Conservation (phyloP, 2,329 filamentous ascomycete genomes). For the Colletotrichum sp. region DNA sequence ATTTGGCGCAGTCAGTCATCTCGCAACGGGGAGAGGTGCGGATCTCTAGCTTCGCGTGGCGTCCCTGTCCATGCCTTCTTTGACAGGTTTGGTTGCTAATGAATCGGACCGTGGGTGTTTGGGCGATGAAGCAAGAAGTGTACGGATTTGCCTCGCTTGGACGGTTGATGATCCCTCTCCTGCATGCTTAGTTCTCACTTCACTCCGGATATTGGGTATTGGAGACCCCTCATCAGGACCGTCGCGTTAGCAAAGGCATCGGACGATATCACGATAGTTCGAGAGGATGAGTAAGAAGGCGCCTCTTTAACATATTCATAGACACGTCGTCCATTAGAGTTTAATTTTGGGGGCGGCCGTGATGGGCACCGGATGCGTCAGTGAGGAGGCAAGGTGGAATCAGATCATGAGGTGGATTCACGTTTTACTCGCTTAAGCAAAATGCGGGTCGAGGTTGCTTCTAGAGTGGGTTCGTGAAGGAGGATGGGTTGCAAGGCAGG, state of each 20-base stretch:
- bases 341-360: neutral
- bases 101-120: neutral
- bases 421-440: neutral
- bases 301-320: neutral
- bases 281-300: neutral
- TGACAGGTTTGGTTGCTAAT: neutral
- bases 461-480: neutral
- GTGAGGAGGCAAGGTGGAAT: neutral
- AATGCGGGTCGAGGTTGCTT: neutral
- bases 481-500: neutral
- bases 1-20: neutral
- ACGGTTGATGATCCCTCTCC: neutral
- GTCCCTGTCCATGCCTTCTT: neutral
- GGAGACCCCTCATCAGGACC: neutral
- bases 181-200: neutral
- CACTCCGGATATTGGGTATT: neutral
- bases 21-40: neutral
- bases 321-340: neutral
- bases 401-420: slow-evolving; percentile 13
- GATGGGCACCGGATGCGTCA: slow-evolving; percentile 5
- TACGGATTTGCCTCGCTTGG: neutral
- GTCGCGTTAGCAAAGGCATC: neutral
- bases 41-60: neutral
- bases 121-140: neutral
- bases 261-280: neutral